Conservation (phyloP, 129 eudicot genomes). For the Flaveria linearis region DNA sequence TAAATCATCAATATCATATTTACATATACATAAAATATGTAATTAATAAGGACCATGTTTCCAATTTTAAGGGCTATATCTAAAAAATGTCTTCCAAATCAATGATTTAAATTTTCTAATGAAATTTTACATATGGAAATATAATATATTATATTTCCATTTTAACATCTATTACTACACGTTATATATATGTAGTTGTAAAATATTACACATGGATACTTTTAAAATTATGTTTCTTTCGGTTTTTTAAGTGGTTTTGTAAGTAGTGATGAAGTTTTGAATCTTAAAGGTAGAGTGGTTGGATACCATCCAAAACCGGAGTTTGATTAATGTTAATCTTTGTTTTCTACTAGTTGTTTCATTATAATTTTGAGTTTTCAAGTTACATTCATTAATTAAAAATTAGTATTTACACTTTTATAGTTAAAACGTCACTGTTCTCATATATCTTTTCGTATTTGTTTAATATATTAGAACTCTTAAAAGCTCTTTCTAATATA, state of each 20-base stretch:
- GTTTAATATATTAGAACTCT: background rate
- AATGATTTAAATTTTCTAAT: background rate
- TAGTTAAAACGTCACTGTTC: background rate
- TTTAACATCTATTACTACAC: background rate
- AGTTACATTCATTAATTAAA: background rate
- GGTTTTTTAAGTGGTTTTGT: background rate
- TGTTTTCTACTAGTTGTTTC: background rate
- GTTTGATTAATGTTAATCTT: background rate
- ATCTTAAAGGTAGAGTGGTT: slow-evolving; percentile 10
- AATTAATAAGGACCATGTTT: background rate
- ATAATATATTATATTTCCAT: background rate
- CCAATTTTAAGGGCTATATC: too few relatives aligned
- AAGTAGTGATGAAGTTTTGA: background rate
- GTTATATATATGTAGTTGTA: background rate
- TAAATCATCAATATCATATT: background rate
- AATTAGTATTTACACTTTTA: background rate
- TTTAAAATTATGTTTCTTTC: background rate
- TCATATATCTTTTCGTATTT: background rate
- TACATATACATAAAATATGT: background rate
- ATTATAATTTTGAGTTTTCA: background rate
- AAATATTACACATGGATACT: slow-evolving; percentile 16
- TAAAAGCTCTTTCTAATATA: too few relatives aligned
- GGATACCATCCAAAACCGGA: background rate
- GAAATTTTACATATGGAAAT: too few relatives aligned
- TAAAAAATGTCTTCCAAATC: background rate